A percentile compares a stretch with the other conserved stretches of the same genome.
phyloP scores from a whole-genome alignment of 2,329 filamentous ascomycete genomes.

The Colletotrichum chlorophyti region DNA sequence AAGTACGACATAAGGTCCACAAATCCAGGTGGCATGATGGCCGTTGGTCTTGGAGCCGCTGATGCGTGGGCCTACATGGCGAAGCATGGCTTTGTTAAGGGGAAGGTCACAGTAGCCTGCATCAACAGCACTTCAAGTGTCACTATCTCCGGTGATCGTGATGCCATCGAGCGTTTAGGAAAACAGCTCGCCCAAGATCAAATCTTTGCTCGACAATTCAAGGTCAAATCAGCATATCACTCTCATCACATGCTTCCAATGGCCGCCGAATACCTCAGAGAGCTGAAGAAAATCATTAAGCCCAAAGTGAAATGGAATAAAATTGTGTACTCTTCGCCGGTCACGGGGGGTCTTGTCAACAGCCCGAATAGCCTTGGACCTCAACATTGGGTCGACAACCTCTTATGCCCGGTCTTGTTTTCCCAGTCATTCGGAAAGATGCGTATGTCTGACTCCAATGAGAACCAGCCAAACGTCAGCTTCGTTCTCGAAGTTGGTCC shows the following conservation, averaged over 20 bases:
- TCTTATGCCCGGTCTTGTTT: conserved; percentile 3
- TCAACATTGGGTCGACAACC: conserved; percentile 18
- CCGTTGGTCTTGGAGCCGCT: conserved; percentile 35
- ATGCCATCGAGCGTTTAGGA: conserved; percentile 33
- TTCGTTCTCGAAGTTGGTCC: conserved; percentile 56
- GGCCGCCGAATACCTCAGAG: conserved; percentile 33
- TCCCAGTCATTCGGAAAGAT: conserved; percentile 10
- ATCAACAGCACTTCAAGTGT: conserved; percentile 44
- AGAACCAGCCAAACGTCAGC: conserved; percentile 30
- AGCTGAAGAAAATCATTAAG: not conserved
- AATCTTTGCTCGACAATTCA: conserved; percentile 31
- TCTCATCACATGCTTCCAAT: conserved; percentile 50
- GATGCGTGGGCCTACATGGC: conserved; percentile 25
- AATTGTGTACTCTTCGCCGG: conserved; percentile 31
- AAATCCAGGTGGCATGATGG: conserved; percentile 38
- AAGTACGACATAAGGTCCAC: conserved; percentile 8
- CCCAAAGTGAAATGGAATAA: conserved; percentile 33
- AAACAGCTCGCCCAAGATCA: conserved; percentile 12
- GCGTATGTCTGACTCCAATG: not conserved
- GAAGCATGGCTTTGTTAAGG: conserved; percentile 10
- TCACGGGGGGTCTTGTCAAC: conserved; percentile 33
- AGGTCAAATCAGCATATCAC: conserved; percentile 25
- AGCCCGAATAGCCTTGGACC: conserved; percentile 1
- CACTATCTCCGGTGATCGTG: conserved; percentile 37
- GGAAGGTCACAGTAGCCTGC: conserved; percentile 41